Base-by-base conservation (phyloP, 2,329 filamentous ascomycete genomes). In the Alternaria arborescens region DNA sequence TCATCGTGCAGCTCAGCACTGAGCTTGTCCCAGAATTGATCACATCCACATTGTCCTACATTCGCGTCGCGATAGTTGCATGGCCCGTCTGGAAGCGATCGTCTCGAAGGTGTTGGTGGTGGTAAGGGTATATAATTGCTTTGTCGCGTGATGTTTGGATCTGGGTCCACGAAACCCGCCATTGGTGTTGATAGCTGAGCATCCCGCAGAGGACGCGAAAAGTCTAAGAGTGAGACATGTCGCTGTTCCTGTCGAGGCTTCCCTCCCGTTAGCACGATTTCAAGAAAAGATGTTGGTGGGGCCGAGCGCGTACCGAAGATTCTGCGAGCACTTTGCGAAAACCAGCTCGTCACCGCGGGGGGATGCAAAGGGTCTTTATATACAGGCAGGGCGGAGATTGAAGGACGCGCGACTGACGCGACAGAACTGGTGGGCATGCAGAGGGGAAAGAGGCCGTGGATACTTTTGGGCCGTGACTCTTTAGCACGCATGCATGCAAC, bases 31-130 rank as follows among this genome's bases (percentile, higher is more conserved):
- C 83, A 86, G 68, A 86, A 87, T 53, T 84, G 80, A 59, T 79
- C 78, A 73, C 85, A 87, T 44, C 84, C 84, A 75, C 85, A 87
- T n/a, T 72, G 71, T 41, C 83, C 82, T 40, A 72, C 65, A 48
- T 72, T 79, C 60, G 83, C 69, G 62, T 85, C 82, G 67, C 81
- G 82, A 72, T 79, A 84, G 70, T 84, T 83, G 78, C 85, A 87
- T 34, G 80, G 76, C 47, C 85, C 85, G 65, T 73, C 79, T n/a
- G 85, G 85, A 16, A 85, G 75, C 28, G 74, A 70, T 60, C 65
- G 71, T 61, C 69, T 71, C 60, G 71, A 67, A 47, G 68, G 67
- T 18, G 66, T 58, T 34, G 58, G 60, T 48, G 55, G 74, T 60
- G 55, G 74, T 61, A 43, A 63, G 54, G 50, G 46, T 51, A 72